These are phyloP conservation scores for Monilinia polystroma DNA, from an alignment of 2,329 filamentous ascomycete species.

Conservation along the genomic window DNA sequence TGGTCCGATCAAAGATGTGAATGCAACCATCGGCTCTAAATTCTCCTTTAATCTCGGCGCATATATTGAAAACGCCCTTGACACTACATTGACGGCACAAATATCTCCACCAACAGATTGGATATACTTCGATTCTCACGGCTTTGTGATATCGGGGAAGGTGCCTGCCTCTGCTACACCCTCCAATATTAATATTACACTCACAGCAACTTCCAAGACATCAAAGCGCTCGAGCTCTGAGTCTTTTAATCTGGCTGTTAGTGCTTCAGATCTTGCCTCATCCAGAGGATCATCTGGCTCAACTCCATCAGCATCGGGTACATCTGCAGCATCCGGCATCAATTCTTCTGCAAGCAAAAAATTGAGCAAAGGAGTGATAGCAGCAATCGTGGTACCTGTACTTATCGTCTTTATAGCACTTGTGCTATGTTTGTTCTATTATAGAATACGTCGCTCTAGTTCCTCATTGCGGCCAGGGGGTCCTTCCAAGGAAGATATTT, in stretches of 20 bases:
- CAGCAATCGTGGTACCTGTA: slow-evolving; percentile 34
- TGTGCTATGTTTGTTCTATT: slow-evolving; percentile 31
- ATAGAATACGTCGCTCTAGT: slow-evolving; percentile 25
- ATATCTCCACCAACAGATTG: slow-evolving; percentile 31
- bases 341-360: slow-evolving; percentile 4
- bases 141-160: slow-evolving; percentile 32
- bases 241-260: slow-evolving; percentile 31
- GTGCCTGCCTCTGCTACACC: slow-evolving; percentile 28
- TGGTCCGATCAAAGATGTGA: slow-evolving; percentile 28
- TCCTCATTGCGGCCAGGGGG: slow-evolving; percentile 21
- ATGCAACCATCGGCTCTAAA: slow-evolving; percentile 33
- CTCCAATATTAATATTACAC: slow-evolving; percentile 29
- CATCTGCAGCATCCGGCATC: slow-evolving; percentile 9
- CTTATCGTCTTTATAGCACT: slow-evolving; percentile 28
- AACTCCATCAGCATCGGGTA: slow-evolving; percentile 22
- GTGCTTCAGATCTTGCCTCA: slow-evolving; percentile 8
- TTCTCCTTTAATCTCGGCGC: slow-evolving; percentile 35
- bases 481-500: slow-evolving; percentile 32
- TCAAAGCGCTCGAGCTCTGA: slow-evolving; percentile 26
- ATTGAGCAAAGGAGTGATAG: slow-evolving; percentile 29
- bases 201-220: slow-evolving; percentile 34
- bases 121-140: slow-evolving; percentile 35
- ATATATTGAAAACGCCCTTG: slow-evolving; percentile 33
- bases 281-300: slow-evolving; percentile 14
- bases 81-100: slow-evolving; percentile 29